A percentile compares a stretch with the other conserved stretches of the same genome.
Evolutionary conservation across 495 filamentous ascomycete genomes (phyloP).

Genomic region (Lophiostoma macrostomum): DNA sequence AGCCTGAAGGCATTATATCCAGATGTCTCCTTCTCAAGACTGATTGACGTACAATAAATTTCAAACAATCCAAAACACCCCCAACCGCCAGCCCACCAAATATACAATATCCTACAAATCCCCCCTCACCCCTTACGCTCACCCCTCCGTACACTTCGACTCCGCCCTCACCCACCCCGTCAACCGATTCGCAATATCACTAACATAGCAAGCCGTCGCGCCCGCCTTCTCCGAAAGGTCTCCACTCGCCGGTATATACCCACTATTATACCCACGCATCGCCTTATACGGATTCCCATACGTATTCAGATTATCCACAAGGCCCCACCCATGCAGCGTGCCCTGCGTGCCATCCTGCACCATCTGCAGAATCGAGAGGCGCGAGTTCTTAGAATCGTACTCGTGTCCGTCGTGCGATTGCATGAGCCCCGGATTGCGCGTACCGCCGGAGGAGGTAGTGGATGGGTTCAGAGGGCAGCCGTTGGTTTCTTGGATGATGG

Average conservation of each 20-base stretch:
- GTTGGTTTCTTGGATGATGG: slow-evolving; percentile 43
- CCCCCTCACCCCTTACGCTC: too few relatives aligned
- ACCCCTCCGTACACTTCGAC: slow-evolving; percentile 14
- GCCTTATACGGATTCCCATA: slow-evolving; percentile 41
- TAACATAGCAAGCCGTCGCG: slow-evolving; percentile 42
- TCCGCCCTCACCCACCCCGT: slow-evolving; percentile 38
- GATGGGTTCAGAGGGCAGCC: slow-evolving; percentile 32
- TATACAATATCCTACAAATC: too few relatives aligned
- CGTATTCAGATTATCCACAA: slow-evolving; percentile 39
- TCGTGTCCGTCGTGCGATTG: slow-evolving; percentile 37
- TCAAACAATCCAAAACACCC: too few relatives aligned
- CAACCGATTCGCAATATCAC: slow-evolving; percentile 44
- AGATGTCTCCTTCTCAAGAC: too few relatives aligned
- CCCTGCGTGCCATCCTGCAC: slow-evolving; percentile 42
- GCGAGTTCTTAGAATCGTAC: slow-evolving; percentile 29
- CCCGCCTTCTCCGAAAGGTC: slow-evolving; percentile 36
- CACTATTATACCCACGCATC: slow-evolving; percentile 43
- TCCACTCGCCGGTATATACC: slow-evolving; percentile 33
- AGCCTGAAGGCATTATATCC: too few relatives aligned
- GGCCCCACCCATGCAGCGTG: slow-evolving; percentile 37
- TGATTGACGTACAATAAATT: too few relatives aligned
- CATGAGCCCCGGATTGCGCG: slow-evolving; percentile 42
- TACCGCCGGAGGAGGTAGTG: slow-evolving; percentile 25
- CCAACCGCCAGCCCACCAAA: too few relatives aligned
- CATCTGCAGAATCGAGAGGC: slow-evolving; percentile 40